phyloP scores from a whole-genome alignment of 495 filamentous ascomycete species.

The Saxispiralis lemnorum region DNA sequence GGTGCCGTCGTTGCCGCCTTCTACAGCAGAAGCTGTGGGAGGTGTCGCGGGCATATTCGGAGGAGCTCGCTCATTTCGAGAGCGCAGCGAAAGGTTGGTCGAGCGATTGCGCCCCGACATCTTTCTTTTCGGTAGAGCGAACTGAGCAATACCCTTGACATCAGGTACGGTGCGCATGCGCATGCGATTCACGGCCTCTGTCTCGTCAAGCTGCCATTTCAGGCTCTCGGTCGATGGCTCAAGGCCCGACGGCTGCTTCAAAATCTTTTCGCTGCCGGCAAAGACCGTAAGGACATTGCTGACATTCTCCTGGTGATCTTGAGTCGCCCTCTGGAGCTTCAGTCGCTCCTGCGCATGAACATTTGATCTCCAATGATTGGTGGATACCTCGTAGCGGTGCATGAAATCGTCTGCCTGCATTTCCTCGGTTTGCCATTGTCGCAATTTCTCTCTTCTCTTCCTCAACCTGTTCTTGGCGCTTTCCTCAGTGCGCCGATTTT shows the following conservation, averaged over 20 bases:
- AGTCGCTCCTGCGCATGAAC: constrained; percentile 82
- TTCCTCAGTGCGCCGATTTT: constrained; percentile 61
- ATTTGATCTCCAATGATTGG: constrained; percentile 81
- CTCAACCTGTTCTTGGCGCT: constrained; percentile 45
- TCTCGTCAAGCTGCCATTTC: constrained; percentile 86
- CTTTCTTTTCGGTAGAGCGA: constrained; percentile 75
- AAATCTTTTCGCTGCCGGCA: constrained; percentile 51
- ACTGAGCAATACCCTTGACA: constrained; percentile 25
- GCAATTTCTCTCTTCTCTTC: constrained; percentile 67
- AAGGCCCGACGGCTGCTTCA: constrained; percentile 60
- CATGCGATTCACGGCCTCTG: constrained; percentile 92
- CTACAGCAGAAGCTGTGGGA: too few relatives aligned
- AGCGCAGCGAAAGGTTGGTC: too few relatives aligned
- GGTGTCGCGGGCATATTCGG: constrained; percentile 22
- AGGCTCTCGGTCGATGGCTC: constrained; percentile 44
- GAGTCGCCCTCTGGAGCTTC: constrained; percentile 68
- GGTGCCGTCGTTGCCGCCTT: constrained; percentile 4
- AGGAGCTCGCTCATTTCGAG: too few relatives aligned
- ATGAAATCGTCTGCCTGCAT: constrained; percentile 49
- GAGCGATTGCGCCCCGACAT: constrained; percentile 24
- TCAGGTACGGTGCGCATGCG: constrained; percentile 69
- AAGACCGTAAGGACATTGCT: constrained; percentile 55
- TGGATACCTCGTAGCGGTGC: constrained; percentile 62
- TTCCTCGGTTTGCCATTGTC: constrained; percentile 54
- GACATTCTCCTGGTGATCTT: constrained; percentile 83